Percentiles rank a stretch among this genome's conserved stretches.
Conservation (phyloP, 805 yeast species). For the Yarrowia porcina region DNA sequence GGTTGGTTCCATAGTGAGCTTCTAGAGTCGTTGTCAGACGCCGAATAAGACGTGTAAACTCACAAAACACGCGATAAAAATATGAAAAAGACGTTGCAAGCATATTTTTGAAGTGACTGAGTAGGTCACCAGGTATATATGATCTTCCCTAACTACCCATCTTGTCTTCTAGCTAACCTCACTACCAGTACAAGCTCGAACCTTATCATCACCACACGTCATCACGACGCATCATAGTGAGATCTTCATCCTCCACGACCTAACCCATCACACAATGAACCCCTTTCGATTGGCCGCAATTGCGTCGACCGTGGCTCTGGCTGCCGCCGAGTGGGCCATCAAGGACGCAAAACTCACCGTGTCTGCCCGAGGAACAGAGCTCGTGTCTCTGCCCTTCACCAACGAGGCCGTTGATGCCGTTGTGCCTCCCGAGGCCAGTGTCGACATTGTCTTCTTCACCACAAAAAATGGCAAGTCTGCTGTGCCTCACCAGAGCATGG, state of each 20-base stretch:
- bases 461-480: neutral
- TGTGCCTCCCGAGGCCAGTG: slow-evolving; percentile 1
- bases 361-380: slow-evolving; percentile 1
- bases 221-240: neutral
- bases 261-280: slow-evolving; percentile 9
- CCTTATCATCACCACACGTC: slow-evolving; percentile 16
- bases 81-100: too few relatives aligned
- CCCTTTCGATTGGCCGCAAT: slow-evolving; percentile 18
- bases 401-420: slow-evolving; percentile 1
- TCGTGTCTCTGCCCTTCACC: slow-evolving; percentile 11
- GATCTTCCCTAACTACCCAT: too few relatives aligned
- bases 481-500: slow-evolving; percentile 21
- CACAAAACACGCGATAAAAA: neutral
- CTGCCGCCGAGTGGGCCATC: slow-evolving; percentile 22
- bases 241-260: neutral
- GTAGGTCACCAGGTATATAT: too few relatives aligned
- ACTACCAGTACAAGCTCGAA: too few relatives aligned
- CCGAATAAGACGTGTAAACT: neutral
- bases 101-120: too few relatives aligned
- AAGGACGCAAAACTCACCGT: slow-evolving; percentile 16
- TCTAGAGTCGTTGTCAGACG: neutral
- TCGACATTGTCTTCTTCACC: slow-evolving; percentile 16
- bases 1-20: neutral
- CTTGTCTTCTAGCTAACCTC: too few relatives aligned
- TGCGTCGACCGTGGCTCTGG: slow-evolving; percentile 16